Base-by-base conservation (phyloP, 179 eudicot genomes). In the Carnegiea gigantea region DNA sequence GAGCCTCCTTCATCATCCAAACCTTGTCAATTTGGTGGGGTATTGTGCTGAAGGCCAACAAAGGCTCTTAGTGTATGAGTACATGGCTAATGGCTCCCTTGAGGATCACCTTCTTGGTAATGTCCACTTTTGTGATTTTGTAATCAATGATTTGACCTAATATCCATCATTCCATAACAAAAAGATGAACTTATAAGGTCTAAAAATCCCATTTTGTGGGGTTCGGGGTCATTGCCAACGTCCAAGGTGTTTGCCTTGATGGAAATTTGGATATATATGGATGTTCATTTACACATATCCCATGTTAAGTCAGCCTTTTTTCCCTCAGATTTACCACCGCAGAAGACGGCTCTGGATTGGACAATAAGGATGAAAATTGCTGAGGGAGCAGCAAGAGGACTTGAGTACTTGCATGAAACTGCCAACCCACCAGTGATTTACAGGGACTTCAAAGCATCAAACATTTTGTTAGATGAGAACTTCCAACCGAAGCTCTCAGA, bases 41-140 rank as follows among this genome's bases (percentile, higher is more conserved):
- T 94, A 93, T 80, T 94, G 98, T 78, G 85, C 93, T 53, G 98
- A 93, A 84, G 98, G 95, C 12, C 80, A 87, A 43, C 93, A 94
- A 17, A 85, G 98, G 82, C 83, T 93, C 36, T 85, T 94, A 68
- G 97, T 93, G 17, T 94, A 94, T 33, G 95, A 94, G 78, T 93
- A 78, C 88, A 91, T 94, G 95, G 78, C 83, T 21, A 89, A 87
- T 51, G 98, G 97, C 5, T 94, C 98, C 53, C 89, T 94, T 4
- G 98, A 94, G 77, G 93, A 90, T 85, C 95, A 94, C 73, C 95
- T 94, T 81, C 88, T 93, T 53, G 94, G 95, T 91, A 90, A 62
- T 76, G 46, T 23, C 65, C 26, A 60, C 18, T 51, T 20, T 18
- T 6, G 20, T 57, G 62, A 20, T 15, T 57, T 20, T 0, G 20